Evolutionary conservation across 169 alveolate genomes (phyloP).

Genomic region (Cryptosporidium sp.): DNA sequence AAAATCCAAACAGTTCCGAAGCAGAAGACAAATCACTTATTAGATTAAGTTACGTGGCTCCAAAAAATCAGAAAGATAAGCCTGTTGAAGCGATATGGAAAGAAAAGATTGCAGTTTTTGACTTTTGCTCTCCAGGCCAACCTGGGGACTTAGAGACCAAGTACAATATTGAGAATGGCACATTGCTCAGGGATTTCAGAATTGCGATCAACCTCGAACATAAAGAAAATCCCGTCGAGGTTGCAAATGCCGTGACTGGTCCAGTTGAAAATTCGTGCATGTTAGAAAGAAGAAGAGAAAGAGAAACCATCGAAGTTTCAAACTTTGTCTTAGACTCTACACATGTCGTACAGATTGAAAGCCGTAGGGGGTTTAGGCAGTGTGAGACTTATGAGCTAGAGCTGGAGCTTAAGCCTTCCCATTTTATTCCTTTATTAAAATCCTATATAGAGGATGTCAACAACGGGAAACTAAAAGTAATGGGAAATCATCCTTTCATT

Average conservation of each 20-base stretch:
- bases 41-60: constrained; percentile 47
- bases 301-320: constrained; percentile 62
- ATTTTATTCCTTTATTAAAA: constrained; percentile 51
- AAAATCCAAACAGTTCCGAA: constrained; percentile 4
- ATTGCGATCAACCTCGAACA: constrained; percentile 66
- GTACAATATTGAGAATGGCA: constrained; percentile 7
- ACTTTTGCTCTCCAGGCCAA: constrained; percentile 61
- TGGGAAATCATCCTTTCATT: constrained; percentile 62
- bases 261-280: constrained; percentile 55
- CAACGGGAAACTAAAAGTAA: constrained; percentile 43
- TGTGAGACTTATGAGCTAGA: constrained; percentile 63
- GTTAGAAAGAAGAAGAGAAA: constrained; percentile 58
- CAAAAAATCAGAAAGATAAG: constrained; percentile 57
- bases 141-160: constrained; percentile 27
- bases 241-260: constrained; percentile 15
- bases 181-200: constrained; percentile 48
- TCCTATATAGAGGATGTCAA: constrained; percentile 57
- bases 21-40: constrained; percentile 31
- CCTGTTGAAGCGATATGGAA: constrained; percentile 68
- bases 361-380: constrained; percentile 62
- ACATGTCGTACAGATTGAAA: constrained; percentile 57
- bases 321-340: constrained; percentile 63
- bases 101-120: constrained; percentile 69
- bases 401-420: constrained; percentile 57
- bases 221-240: constrained; percentile 30